Evolutionary conservation across 768 basidiomycete genomes (phyloP).

Genomic region (Mycena belliarum): DNA sequence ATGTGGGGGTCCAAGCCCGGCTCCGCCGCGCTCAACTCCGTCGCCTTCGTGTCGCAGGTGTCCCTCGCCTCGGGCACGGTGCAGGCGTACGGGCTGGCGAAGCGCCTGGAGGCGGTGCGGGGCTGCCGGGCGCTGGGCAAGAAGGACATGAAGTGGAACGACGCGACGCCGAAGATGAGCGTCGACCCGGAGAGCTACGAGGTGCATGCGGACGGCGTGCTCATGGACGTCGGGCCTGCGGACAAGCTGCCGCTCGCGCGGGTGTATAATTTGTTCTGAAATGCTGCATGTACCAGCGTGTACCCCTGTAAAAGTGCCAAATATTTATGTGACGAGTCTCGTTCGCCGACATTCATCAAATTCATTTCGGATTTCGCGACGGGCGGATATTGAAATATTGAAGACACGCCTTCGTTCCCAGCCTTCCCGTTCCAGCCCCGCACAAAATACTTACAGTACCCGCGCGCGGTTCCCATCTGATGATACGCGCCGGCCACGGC

Average conservation of each 20-base stretch:
- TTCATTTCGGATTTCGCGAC: too few species aligned
- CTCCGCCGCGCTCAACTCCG: constrained; percentile 82
- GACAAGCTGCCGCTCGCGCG: constrained; percentile 64
- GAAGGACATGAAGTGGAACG: constrained; percentile 94
- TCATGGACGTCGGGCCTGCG: constrained; percentile 79
- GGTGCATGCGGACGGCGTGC: constrained; percentile 77
- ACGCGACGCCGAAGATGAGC: constrained; percentile 73
- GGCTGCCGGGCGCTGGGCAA: constrained; percentile 78
- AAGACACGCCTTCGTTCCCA: too few species aligned
- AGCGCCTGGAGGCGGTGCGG: constrained; percentile 72
- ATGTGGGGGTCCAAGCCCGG: constrained; percentile 90
- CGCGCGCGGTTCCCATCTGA: too few species aligned
- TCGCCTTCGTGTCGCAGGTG: constrained; percentile 83
- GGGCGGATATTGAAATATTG: too few species aligned
- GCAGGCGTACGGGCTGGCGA: constrained; percentile 62
- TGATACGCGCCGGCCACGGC: not conserved
- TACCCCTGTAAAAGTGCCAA: too few species aligned
- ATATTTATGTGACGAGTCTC: too few species aligned
- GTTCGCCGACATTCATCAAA: too few species aligned
- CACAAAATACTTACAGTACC: too few species aligned
- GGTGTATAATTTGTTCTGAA: constrained; percentile 80
- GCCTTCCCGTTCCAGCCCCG: too few species aligned
- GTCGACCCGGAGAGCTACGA: constrained; percentile 94
- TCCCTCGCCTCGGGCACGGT: constrained; percentile 58
- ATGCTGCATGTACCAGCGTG: too few species aligned